A percentile compares a stretch with the other conserved stretches of the same genome.
Conservation (phyloP, 306 rosid species). For the Fragaria nilgerrensis region DNA sequence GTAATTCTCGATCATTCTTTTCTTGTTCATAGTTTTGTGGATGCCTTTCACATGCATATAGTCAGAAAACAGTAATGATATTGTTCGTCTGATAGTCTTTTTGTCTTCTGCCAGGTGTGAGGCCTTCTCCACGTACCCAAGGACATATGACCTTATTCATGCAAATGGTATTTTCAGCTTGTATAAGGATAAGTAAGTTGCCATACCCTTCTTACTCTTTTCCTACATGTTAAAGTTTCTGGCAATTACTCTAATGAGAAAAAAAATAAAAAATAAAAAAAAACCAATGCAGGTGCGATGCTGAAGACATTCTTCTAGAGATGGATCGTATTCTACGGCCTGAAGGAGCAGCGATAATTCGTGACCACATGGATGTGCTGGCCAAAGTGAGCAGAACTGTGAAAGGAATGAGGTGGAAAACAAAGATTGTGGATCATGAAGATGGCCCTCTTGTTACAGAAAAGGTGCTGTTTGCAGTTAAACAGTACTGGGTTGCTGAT, state of each 20-base stretch:
- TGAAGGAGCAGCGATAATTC: conserved; percentile 77
- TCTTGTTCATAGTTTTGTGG: not conserved
- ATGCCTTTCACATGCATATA: not conserved
- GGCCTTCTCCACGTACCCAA: conserved; percentile 88
- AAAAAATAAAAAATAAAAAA: not conserved
- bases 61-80: not conserved
- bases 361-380: conserved; percentile 56
- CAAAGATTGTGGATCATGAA: conserved; percentile 72
- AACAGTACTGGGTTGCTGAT: conserved; percentile 72
- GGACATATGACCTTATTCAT: conserved; percentile 86
- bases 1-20: conserved; percentile 36
- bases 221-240: not conserved
- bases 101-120: conserved; percentile 61
- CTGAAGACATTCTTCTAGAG: conserved; percentile 69
- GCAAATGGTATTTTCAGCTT: conserved; percentile 75
- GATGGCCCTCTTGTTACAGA: conserved; percentile 74
- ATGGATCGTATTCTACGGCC: conserved; percentile 83
- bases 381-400: conserved; percentile 50
- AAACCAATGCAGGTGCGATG: conserved; percentile 50
- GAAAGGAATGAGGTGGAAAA: conserved; percentile 78
- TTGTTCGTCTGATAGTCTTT: conserved; percentile 10
- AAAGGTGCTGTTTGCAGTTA: conserved; percentile 71
- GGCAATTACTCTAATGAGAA: not conserved
- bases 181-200: conserved; percentile 58
- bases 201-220: not conserved